These are phyloP conservation scores for Paecilomyces sp. DNA, from an alignment of 2,329 filamentous ascomycete species.

Conservation along the genomic window DNA sequence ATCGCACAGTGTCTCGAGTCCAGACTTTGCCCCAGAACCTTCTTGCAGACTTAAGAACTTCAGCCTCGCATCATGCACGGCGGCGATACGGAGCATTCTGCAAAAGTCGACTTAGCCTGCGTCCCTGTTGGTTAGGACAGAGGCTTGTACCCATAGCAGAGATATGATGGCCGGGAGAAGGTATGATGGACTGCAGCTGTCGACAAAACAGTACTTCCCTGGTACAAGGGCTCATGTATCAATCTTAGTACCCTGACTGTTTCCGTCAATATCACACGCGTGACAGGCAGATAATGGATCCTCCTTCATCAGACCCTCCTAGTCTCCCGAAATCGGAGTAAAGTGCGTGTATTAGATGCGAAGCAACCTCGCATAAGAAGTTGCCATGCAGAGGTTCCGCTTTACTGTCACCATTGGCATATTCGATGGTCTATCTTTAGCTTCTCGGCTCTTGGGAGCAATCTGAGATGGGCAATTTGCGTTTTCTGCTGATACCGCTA, in stretches of 20 bases:
- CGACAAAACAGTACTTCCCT: neutral
- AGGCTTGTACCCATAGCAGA: neutral
- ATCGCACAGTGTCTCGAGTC: constrained; percentile 5
- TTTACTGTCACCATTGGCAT: neutral
- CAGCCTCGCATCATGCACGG: neutral
- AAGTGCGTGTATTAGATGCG: neutral
- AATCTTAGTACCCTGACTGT: neutral
- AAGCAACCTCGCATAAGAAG: neutral
- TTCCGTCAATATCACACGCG: neutral
- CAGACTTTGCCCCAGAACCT: neutral
- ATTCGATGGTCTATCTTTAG: neutral
- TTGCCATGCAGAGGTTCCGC: neutral
- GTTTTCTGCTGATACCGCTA: neutral
- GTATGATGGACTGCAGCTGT: neutral
- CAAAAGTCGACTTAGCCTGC: neutral
- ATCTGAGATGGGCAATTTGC: neutral
- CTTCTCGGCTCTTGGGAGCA: neutral
- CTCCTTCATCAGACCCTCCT: too few relatives aligned
- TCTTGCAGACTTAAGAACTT: constrained; percentile 3
- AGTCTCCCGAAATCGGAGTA: neutral
- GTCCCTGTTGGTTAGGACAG: neutral
- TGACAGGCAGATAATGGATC: neutral
- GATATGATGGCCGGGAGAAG: neutral
- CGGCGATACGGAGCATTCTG: neutral
- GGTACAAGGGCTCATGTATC: neutral